Percentiles rank a stretch among this genome's conserved stretches.
Evolutionary conservation across 1,139 yeast genomes (phyloP).

Genomic region (Saccharomyces hybrid): DNA sequence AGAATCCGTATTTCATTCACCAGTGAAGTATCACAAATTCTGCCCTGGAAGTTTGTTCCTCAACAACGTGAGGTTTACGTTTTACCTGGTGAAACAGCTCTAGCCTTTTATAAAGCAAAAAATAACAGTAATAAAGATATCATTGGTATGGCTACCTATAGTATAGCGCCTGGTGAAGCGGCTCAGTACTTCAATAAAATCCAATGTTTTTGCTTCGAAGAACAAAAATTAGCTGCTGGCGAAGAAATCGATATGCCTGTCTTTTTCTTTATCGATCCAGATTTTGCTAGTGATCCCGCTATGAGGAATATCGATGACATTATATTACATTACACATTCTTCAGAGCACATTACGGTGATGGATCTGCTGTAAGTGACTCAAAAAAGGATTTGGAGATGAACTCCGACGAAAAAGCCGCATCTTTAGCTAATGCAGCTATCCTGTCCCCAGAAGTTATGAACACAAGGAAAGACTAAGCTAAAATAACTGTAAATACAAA

Average conservation of each 20-base stretch:
- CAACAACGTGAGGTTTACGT: conserved; percentile 90
- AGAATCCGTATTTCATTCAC: conserved; percentile 79
- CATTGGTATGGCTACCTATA: conserved; percentile 96
- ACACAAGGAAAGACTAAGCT: conserved; percentile 1
- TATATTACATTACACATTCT: conserved; percentile 86
- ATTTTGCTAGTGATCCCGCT: conserved; percentile 87
- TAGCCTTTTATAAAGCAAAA: conserved; percentile 90
- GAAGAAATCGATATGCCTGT: conserved; percentile 99
- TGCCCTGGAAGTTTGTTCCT: conserved; percentile 96
- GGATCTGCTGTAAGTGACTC: conserved; percentile 27
- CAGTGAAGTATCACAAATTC: conserved; percentile 80
- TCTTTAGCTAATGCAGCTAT: conserved; percentile 15
- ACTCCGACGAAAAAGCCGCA: conserved; percentile 11
- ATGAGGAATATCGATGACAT: conserved; percentile 89
- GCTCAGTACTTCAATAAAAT: conserved; percentile 94
- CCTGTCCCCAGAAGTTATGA: conserved; percentile 12
- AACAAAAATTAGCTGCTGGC: conserved; percentile 86
- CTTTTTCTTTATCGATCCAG: conserved; percentile 96
- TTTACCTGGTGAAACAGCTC: conserved; percentile 95
- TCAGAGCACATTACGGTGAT: conserved; percentile 43
- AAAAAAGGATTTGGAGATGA: conserved; percentile 5
- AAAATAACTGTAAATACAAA: not conserved
- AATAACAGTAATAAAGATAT: conserved; percentile 81
- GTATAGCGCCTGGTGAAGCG: conserved; percentile 93
- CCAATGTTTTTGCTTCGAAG: conserved; percentile 97